Percentiles rank a stretch among this genome's conserved stretches.
phyloP scores from a whole-genome alignment of 441 rosid genomes.

The Capsella rubella region DNA sequence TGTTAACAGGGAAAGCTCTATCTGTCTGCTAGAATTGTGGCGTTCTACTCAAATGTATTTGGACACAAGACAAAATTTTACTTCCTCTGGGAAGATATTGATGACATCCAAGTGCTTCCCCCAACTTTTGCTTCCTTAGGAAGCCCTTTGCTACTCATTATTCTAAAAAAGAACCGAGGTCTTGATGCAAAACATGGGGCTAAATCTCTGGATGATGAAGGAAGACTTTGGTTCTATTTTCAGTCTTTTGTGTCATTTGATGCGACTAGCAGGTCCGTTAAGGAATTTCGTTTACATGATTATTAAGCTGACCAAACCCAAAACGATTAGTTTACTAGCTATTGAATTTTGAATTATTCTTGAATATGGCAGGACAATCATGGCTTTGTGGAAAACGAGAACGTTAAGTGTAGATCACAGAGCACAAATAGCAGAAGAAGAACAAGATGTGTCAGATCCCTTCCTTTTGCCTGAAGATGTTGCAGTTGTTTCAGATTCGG shows the following conservation, averaged over 20 bases:
- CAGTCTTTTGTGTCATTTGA: conserved; percentile 85
- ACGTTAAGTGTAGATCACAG: conserved; percentile 58
- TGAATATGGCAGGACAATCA: conserved; percentile 65
- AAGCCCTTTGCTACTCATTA: conserved; percentile 71
- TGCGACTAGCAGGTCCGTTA: conserved; percentile 67
- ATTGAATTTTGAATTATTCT: conserved; percentile 20
- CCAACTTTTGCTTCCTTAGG: conserved; percentile 78
- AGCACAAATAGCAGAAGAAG: conserved; percentile 66
- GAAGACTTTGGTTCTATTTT: conserved; percentile 75
- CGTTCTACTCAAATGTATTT: conserved; percentile 85
- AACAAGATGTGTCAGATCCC: conserved; percentile 53
- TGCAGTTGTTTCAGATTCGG: conserved; percentile 44
- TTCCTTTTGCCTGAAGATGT: conserved; percentile 49
- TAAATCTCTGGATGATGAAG: conserved; percentile 79
- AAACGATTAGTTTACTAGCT: not conserved
- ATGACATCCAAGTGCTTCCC: conserved; percentile 72
- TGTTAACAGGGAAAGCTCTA: conserved; percentile 76
- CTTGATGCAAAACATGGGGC: conserved; percentile 83
- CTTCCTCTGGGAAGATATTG: conserved; percentile 91
- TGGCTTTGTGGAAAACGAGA: conserved; percentile 86
- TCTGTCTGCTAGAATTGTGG: conserved; percentile 88
- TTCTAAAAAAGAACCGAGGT: conserved; percentile 67
- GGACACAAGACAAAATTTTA: conserved; percentile 83
- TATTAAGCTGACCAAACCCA: not conserved
- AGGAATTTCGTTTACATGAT: not conserved